These are phyloP conservation scores for Fragaria iinumae DNA, from an alignment of 306 rosid species.

Conservation along the genomic window DNA sequence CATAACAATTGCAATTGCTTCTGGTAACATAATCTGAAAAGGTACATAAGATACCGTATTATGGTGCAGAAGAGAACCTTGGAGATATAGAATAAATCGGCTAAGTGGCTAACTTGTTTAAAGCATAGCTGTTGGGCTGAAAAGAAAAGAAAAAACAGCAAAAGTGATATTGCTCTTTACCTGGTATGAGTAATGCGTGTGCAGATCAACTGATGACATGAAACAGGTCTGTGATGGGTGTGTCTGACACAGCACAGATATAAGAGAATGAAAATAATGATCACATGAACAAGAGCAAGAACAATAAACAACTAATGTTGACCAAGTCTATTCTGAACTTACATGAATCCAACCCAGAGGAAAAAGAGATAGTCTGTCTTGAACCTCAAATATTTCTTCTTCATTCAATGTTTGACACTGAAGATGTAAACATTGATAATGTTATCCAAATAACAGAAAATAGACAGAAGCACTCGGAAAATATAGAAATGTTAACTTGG, in stretches of 20 bases:
- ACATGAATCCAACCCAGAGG: conserved; percentile 99
- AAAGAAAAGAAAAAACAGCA: neutral
- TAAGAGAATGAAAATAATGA: conserved; percentile 13
- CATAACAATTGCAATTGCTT: conserved; percentile 98
- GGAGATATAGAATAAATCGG: conserved; percentile 9
- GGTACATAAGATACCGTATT: conserved; percentile 10
- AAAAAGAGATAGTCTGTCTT: conserved; percentile 88
- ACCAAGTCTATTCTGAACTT: conserved; percentile 44
- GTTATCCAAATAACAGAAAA: conserved; percentile 23
- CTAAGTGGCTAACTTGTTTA: neutral
- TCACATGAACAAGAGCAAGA: neutral
- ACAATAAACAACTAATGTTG: neutral
- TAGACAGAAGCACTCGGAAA: neutral
- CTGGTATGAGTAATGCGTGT: conserved; percentile 99
- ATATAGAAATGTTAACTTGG: neutral
- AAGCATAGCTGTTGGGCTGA: neutral
- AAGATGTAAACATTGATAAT: conserved; percentile 19
- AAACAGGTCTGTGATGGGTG: conserved; percentile 99
- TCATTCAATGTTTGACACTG: conserved; percentile 98
- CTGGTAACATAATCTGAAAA: conserved; percentile 92
- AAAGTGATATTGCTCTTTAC: conserved; percentile 39
- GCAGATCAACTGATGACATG: conserved; percentile 98
- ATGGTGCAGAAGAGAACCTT: neutral
- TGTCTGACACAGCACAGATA: conserved; percentile 54
- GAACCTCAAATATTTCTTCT: conserved; percentile 99